These are phyloP conservation scores for Talaromyces sp. DNA, from an alignment of 2,329 filamentous ascomycete species.

Conservation along the genomic window DNA sequence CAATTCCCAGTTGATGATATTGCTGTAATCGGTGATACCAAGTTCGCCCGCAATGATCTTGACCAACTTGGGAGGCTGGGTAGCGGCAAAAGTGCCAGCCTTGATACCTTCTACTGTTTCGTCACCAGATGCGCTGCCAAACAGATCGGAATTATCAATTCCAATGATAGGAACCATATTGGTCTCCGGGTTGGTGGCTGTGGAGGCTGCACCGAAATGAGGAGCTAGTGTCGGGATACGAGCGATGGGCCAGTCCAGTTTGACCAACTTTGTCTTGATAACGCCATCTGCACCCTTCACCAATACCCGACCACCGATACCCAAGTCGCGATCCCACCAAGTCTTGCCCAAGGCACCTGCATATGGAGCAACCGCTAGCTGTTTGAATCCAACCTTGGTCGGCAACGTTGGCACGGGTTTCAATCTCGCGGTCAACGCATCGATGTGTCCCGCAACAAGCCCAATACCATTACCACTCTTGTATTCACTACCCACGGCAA, in stretches of 20 bases:
- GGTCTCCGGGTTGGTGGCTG: constrained; percentile 80
- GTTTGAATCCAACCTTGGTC: constrained; percentile 79
- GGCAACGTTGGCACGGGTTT: constrained; percentile 87
- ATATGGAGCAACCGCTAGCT: constrained; percentile 90
- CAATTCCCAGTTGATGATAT: constrained; percentile 93
- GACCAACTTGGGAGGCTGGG: constrained; percentile 82
- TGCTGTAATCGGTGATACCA: constrained; percentile 67
- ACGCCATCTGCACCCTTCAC: constrained; percentile 75
- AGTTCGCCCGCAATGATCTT: constrained; percentile 77
- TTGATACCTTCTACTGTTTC: constrained; percentile 44
- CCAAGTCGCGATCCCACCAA: constrained; percentile 96
- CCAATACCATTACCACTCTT: constrained; percentile 80
- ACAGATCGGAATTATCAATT: constrained; percentile 68
- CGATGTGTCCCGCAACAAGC: constrained; percentile 88
- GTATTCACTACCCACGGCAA: constrained; percentile 77
- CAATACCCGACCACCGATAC: constrained; percentile 84
- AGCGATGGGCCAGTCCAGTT: constrained; percentile 92
- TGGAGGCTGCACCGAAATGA: constrained; percentile 75
- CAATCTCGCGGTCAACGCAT: constrained; percentile 83
- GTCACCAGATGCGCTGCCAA: constrained; percentile 22
- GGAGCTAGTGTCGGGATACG: constrained; percentile 87
- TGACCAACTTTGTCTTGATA: constrained; percentile 78
- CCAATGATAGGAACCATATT: constrained; percentile 93
- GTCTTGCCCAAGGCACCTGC: constrained; percentile 82
- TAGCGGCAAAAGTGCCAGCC: constrained; percentile 70